Conservation (phyloP, 177 flowering plant species). For the Vitis hybrid region DNA sequence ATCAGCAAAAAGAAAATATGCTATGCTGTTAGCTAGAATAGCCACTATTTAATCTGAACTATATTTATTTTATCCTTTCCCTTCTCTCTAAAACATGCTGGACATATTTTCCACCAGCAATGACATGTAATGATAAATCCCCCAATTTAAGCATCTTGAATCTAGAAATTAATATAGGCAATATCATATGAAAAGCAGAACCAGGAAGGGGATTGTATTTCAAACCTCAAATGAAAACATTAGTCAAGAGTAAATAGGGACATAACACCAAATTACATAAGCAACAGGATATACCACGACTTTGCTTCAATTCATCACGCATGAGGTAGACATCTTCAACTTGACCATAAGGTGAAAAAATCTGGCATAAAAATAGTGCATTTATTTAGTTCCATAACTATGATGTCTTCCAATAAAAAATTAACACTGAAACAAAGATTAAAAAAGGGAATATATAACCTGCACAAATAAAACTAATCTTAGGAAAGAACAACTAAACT, state of each 20-base stretch:
- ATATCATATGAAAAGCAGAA: background rate
- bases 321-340: conserved; percentile 98
- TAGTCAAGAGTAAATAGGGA: background rate
- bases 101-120: background rate
- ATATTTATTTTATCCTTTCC: background rate
- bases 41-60: too few relatives aligned
- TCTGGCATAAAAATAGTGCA: conserved; percentile 40
- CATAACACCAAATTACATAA: background rate
- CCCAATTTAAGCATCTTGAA: too few relatives aligned
- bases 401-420: background rate
- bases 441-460: background rate
- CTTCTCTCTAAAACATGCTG: background rate
- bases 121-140: too few relatives aligned
- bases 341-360: conserved; percentile 83
- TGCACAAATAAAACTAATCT: background rate
- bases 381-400: background rate
- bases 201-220: background rate
- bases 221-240: background rate
- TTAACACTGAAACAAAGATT: background rate
- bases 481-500: background rate
- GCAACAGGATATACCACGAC: conserved; percentile 71
- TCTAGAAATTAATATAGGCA: background rate
- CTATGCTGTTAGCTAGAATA: too few relatives aligned
- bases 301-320: conserved; percentile 89
- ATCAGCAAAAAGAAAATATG: too few relatives aligned